Base-by-base conservation (phyloP, 257 asterid genomes). In the Marsdenia floribunda region DNA sequence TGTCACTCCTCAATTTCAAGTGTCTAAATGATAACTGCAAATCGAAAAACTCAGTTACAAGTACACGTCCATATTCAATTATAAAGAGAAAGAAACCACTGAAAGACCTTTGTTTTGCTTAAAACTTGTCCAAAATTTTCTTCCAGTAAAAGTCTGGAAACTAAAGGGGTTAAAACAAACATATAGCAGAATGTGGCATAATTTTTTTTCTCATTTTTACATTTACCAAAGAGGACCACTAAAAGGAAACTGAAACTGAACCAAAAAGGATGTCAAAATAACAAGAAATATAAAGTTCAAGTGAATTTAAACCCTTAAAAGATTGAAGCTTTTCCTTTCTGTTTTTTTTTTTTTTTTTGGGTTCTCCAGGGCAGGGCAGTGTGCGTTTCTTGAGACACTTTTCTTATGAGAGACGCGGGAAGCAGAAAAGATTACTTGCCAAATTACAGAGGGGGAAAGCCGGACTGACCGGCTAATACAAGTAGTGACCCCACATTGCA, bases 341-440 rank as follows among this genome's bases (percentile, higher is more conserved):
- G 64, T 5, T 40, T 40, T 5, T 5, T 5, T 40, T 40, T 5
- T 38, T 5, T 29, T 29, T 29, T 29, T 29, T 29, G 33, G 53
- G 44, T 24, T 44, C 18, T 57, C 75, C 9, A 0, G 6, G 6
- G 11, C 50, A 59, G 38, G 37, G 15, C 58, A 40, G 64, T 49
- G 77, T 13, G 69, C 37, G 59, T 40, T 38, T 66, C 44, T 16
- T 64, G 70, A 33, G 73, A 44, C 3, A 22, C 70, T 5, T 82
- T 29, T 74, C 67, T 70, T 80, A 80, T 83, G 75, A 33, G 73
- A 69, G 75, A 49, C 78, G 88, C 83, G 87, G 89, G 86, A 85
- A 87, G 83, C 68, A 55, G 26, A 46, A 55, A 74, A 29, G 72
- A 42, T n/a, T 60, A 60, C 66, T 24, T 26, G 40, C 66, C 66